Conservation (phyloP, 1,139 yeast genomes). For the Candida albicans region DNA sequence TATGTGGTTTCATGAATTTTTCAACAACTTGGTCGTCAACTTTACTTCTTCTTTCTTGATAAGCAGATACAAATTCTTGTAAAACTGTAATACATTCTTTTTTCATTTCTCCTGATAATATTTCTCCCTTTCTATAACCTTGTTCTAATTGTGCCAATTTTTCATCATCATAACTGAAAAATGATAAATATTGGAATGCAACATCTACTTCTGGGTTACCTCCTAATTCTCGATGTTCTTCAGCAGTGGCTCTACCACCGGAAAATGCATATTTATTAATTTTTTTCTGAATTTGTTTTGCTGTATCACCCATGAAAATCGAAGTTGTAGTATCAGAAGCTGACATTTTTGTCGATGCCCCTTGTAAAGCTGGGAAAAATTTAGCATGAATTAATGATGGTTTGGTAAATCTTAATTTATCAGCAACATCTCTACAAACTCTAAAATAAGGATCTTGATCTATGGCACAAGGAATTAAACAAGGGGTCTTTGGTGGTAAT, state of each 20-base stretch:
- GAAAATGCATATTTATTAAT: constrained; percentile 96
- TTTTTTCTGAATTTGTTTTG: constrained; percentile 89
- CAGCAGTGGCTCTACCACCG: constrained; percentile 87
- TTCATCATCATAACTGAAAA: constrained; percentile 86
- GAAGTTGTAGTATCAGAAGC: constrained; percentile 81
- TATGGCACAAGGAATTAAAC: constrained; percentile 98
- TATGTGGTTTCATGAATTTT: constrained; percentile 82
- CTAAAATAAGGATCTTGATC: constrained; percentile 99
- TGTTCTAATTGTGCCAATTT: constrained; percentile 63
- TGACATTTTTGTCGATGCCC: constrained; percentile 95
- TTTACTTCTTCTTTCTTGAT: constrained; percentile 74
- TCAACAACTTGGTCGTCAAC: constrained; percentile 69
- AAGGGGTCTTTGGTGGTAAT: constrained; percentile 82
- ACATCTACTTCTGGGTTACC: constrained; percentile 97
- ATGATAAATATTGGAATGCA: constrained; percentile 87
- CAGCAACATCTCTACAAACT: constrained; percentile 96
- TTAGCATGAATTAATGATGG: constrained; percentile 92
- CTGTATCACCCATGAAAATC: constrained; percentile 92
- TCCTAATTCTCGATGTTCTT: constrained; percentile 85
- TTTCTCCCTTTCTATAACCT: constrained; percentile 75
- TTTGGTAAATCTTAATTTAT: constrained; percentile 83
- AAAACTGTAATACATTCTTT: constrained; percentile 78
- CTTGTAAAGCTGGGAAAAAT: constrained; percentile 98
- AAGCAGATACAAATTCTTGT: constrained; percentile 73
- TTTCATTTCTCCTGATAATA: constrained; percentile 93